phyloP scores from a whole-genome alignment of 768 basidiomycete species.

The Boletus rex-veris region DNA sequence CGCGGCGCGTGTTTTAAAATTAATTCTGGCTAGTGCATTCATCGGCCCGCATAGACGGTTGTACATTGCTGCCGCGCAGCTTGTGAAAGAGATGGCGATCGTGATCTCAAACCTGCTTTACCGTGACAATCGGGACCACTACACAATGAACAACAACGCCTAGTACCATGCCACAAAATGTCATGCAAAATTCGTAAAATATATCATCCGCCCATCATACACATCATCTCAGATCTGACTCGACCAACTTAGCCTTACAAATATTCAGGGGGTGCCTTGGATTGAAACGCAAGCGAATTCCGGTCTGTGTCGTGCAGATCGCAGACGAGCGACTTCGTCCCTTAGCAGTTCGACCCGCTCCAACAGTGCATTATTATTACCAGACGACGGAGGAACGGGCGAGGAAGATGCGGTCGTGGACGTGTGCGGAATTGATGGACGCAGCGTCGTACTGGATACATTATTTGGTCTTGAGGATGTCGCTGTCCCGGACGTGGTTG shows the following conservation, averaged over 20 bases:
- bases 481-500: not conserved
- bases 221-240: too few species aligned
- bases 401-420: not conserved
- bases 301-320: not conserved
- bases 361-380: not conserved
- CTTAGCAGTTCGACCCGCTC: conserved; percentile 6
- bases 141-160: too few species aligned
- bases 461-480: not conserved
- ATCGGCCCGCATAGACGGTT: too few species aligned
- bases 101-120: too few species aligned
- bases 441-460: not conserved
- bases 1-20: too few species aligned
- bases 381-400: not conserved
- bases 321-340: conserved; percentile 12
- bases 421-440: not conserved
- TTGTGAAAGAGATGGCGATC: too few species aligned
- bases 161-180: too few species aligned
- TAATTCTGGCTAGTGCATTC: too few species aligned
- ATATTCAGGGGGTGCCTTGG: not conserved
- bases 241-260: not conserved
- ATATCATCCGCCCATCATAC: too few species aligned
- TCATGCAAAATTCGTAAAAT: too few species aligned
- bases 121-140: too few species aligned
- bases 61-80: too few species aligned
- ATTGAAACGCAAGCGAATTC: not conserved